Conservation (phyloP, 1,139 yeast species). For the Komagataea norvegica region DNA sequence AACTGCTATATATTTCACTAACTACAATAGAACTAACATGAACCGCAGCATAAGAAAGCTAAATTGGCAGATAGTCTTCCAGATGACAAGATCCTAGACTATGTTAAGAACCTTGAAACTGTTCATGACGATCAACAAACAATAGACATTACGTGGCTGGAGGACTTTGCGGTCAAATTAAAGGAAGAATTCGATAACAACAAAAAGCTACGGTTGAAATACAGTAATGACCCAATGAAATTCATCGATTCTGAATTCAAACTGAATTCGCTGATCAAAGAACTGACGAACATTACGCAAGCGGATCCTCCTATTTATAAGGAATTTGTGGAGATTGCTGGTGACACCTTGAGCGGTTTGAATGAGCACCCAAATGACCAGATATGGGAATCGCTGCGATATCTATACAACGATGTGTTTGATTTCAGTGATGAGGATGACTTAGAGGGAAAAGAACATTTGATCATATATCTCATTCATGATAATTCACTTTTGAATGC, state of each 20-base stretch:
- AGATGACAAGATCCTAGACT: conserved; percentile 5
- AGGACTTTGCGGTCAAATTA: conserved; percentile 22
- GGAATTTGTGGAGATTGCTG: conserved; percentile 23
- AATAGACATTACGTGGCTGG: conserved; percentile 20
- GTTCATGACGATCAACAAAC: background rate
- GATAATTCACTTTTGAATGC: background rate
- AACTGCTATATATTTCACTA: too few relatives aligned
- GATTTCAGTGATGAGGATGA: conserved; percentile 4
- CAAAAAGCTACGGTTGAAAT: conserved; percentile 27
- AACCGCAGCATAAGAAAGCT: background rate
- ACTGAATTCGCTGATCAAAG: conserved; percentile 27
- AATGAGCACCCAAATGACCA: conserved; percentile 32
- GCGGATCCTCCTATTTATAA: conserved; percentile 25
- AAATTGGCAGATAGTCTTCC: background rate
- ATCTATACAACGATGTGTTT: conserved; percentile 7
- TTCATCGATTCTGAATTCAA: conserved; percentile 27
- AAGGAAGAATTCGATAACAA: conserved; percentile 28
- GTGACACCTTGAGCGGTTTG: conserved; percentile 24
- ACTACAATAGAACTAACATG: too few relatives aligned
- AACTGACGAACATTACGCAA: conserved; percentile 26
- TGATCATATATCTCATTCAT: background rate
- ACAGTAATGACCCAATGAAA: conserved; percentile 31
- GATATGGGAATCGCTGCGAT: conserved; percentile 24
- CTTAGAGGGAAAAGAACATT: background rate
- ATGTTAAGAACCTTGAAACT: conserved; percentile 1